phyloP scores from a whole-genome alignment of 73 alveolate genomes.

The Paramecium pentaurelia region DNA sequence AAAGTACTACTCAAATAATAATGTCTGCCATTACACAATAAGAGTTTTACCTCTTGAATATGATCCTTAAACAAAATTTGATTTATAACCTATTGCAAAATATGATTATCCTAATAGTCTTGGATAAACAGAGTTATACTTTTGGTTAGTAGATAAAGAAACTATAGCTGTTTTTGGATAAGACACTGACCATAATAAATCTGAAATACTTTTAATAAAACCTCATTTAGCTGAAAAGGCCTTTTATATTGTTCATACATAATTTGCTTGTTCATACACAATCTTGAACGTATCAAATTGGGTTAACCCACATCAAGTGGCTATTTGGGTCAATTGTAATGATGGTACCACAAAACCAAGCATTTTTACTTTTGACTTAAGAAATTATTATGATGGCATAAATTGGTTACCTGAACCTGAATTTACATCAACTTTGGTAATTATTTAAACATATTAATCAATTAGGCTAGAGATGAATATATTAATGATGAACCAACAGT shows the following conservation, averaged over 20 bases:
- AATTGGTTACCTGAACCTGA: background rate
- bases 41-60: background rate
- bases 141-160: background rate
- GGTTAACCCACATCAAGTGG: background rate
- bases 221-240: background rate
- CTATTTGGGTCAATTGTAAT: conserved; percentile 25
- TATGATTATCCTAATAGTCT: background rate
- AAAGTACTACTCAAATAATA: background rate
- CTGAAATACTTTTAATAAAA: background rate
- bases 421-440: background rate
- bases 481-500: background rate
- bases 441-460: background rate
- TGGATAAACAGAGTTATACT: background rate
- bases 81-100: background rate
- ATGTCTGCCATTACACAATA: background rate
- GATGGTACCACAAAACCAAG: background rate
- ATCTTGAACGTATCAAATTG: background rate
- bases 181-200: background rate
- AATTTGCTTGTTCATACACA: background rate
- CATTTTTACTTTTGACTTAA: background rate
- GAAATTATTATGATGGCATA: background rate
- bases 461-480: background rate
- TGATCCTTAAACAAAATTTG: background rate
- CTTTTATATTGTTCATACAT: background rate
- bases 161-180: background rate